A percentile compares a stretch with the other conserved stretches of the same genome.
Conservation (phyloP, 352 stramenopile species). For the Globisporangium middletonii region DNA sequence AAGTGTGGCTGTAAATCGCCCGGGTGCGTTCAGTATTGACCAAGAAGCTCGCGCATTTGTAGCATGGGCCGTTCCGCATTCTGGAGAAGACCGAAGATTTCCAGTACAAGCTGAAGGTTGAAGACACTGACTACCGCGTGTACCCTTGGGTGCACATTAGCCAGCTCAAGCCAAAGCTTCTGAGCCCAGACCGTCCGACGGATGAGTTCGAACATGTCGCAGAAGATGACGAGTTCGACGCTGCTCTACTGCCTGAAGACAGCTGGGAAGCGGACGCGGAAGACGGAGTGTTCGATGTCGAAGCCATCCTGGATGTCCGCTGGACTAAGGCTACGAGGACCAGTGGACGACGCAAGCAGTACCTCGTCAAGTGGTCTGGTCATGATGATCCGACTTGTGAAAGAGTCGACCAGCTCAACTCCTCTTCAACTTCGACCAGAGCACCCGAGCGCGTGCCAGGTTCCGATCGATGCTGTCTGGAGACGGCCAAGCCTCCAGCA, state of each 20-base stretch:
- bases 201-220: no score
- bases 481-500: no score
- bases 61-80: conserved; percentile 19
- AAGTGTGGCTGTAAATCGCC: conserved; percentile 2
- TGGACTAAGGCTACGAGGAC: no score
- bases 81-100: conserved; percentile 13
- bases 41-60: conserved; percentile 16
- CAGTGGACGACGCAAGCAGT: no score
- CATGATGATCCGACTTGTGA: no score
- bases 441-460: no score
- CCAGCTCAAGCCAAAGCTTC: conserved; percentile 3
- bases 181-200: background rate
- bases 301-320: no score
- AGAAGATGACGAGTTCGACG: conserved; percentile 15
- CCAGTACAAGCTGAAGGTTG: conserved; percentile 5
- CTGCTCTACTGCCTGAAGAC: conserved; percentile 17
- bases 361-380: no score
- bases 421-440: no score
- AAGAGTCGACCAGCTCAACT: no score
- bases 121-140: conserved; percentile 5
- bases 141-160: conserved; percentile 14
- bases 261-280: conserved; percentile 13
- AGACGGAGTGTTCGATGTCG: background rate
- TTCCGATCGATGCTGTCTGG: no score
- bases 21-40: background rate